Conservation (phyloP, 2,329 filamentous ascomycete species). For the Blumeriella jaapii region DNA sequence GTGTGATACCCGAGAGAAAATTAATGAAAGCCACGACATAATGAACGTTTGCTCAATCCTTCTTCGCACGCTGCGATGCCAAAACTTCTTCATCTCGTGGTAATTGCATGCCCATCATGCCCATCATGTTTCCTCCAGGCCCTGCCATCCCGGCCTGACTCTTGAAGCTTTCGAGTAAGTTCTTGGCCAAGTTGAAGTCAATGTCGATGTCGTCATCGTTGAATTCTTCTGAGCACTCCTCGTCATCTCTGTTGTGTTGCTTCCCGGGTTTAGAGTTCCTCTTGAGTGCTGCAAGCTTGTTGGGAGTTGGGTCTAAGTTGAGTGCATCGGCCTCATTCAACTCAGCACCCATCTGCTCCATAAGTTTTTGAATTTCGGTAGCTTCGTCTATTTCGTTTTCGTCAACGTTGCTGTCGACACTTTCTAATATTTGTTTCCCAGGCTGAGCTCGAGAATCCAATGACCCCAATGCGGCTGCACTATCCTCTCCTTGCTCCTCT, state of each 20-base stretch:
- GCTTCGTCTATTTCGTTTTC: conserved; percentile 34
- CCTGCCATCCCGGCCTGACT: conserved; percentile 77
- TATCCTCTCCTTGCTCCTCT: conserved; percentile 15
- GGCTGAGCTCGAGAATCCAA: conserved; percentile 7
- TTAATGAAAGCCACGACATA: conserved; percentile 10
- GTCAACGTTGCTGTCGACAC: conserved; percentile 28
- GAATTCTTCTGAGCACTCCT: conserved; percentile 33
- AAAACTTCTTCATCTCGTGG: conserved; percentile 63
- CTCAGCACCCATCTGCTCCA: conserved; percentile 61
- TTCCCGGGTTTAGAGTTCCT: conserved; percentile 8
- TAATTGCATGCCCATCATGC: conserved; percentile 71
- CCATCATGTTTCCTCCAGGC: conserved; percentile 77
- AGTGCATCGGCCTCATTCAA: conserved; percentile 58
- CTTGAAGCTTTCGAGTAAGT: conserved; percentile 86
- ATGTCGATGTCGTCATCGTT: conserved; percentile 57
- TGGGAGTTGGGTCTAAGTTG: conserved; percentile 34
- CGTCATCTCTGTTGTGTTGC: conserved; percentile 11
- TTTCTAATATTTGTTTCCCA: conserved; percentile 13
- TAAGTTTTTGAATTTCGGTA: conserved; percentile 52
- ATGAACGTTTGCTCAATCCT: conserved; percentile 1
- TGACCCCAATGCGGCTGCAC: conserved; percentile 2
- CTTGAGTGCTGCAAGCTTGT: conserved; percentile 26
- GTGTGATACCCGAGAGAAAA: conserved; percentile 14
- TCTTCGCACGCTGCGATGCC: conserved; percentile 4
- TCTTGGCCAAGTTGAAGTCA: conserved; percentile 80